Base-by-base conservation (phyloP, 352 stramenopile species). In the Sclerospora graminicola region DNA sequence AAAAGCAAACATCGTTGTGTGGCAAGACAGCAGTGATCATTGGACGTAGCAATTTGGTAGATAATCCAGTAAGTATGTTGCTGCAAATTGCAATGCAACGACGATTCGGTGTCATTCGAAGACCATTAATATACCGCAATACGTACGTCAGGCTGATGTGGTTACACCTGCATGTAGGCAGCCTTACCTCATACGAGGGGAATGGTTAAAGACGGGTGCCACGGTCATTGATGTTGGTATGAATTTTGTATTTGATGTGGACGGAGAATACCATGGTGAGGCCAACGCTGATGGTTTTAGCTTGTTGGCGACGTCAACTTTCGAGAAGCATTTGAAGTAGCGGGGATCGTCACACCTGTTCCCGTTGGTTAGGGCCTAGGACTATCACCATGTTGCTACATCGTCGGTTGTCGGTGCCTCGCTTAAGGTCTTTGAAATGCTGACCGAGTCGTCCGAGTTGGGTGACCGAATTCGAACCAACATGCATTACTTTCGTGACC, bases 321-420 rank as follows among this genome's bases (percentile, higher is more conserved):
- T 48, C 63, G 64, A 4, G 81, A 83, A 33, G 95, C 73, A 4
- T 68, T 59, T 33, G 53, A 69, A 15, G n/a, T n/a, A n/a, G n/a
- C n/a, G n/a, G n/a, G n/a, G n/a, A n/a, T n/a, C n/a, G n/a, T n/a
- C n/a, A n/a, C n/a, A n/a, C n/a, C n/a, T n/a, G n/a, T n/a, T n/a
- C n/a, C n/a, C n/a, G n/a, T n/a, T n/a, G n/a, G n/a, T 96, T 99
- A 30, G 97, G 97, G 1, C 97, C 97, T 10, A 99, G 99, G 95
- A 99, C 92, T 7, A 97, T 98, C 51, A 83, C 91, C 7, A 98
- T 96, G 87, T 58, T 96, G 44, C 82, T 96, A 27, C 76, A 91
- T 33, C n/a, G n/a, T n/a, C n/a, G n/a, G n/a, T n/a, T n/a, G n/a
- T n/a, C n/a, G n/a, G n/a, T n/a, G n/a, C n/a, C n/a, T n/a, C n/a